phyloP scores from a whole-genome alignment of 177 flowering plant species.

The Tripterygium wilfordii region DNA sequence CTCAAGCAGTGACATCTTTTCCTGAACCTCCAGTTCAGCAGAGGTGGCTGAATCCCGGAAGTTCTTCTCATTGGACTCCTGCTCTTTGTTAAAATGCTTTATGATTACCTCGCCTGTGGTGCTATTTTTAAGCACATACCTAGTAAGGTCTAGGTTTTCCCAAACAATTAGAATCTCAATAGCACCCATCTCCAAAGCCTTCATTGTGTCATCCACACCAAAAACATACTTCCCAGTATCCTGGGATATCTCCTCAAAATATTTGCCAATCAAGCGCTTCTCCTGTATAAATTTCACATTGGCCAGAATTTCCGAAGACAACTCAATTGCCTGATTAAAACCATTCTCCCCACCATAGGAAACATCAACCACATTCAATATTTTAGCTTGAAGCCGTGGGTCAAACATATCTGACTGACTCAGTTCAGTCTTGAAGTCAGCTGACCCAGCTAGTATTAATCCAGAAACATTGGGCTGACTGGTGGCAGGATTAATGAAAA shows the following conservation, averaged over 20 bases:
- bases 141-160: conserved; percentile 45
- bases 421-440: conserved; percentile 52
- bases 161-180: conserved; percentile 48
- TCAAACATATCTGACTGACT: conserved; percentile 58
- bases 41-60: conserved; percentile 29
- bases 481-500: conserved; percentile 46
- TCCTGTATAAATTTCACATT: conserved; percentile 55
- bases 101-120: conserved; percentile 27
- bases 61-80: conserved; percentile 34
- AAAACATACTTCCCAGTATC: conserved; percentile 53
- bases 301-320: conserved; percentile 37
- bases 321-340: conserved; percentile 49
- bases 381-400: conserved; percentile 44
- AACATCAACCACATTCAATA: conserved; percentile 47
- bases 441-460: conserved; percentile 49
- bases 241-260: conserved; percentile 52
- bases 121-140: conserved; percentile 34
- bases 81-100: conserved; percentile 42
- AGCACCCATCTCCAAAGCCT: conserved; percentile 51
- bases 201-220: conserved; percentile 46
- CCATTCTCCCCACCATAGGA: conserved; percentile 54
- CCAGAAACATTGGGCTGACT: conserved; percentile 55
- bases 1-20: conserved; percentile 39
- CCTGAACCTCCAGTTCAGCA: conserved; percentile 49
- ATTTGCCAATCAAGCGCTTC: conserved; percentile 42